These are phyloP conservation scores for Alternaria sp. DNA, from an alignment of 2,329 filamentous ascomycete genomes.

Conservation along the genomic window DNA sequence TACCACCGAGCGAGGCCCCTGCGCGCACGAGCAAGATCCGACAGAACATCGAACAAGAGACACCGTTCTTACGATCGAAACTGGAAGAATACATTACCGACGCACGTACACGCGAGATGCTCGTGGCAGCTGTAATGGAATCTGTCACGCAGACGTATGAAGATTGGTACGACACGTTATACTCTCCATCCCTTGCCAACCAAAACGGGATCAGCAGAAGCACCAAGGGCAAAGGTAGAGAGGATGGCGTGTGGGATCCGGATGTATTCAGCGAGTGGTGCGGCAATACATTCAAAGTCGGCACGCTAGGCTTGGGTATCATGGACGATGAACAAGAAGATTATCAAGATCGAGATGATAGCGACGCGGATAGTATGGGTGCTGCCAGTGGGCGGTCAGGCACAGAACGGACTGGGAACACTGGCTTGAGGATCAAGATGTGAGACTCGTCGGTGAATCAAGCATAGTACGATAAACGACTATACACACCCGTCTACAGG, in stretches of 20 bases:
- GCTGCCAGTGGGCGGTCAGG: conserved; percentile 35
- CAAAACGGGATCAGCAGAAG: conserved; percentile 30
- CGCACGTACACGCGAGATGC: conserved; percentile 69
- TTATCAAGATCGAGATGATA: conserved; percentile 22
- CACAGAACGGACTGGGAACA: conserved; percentile 39
- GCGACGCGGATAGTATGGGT: conserved; percentile 37
- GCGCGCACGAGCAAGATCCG: conserved; percentile 57
- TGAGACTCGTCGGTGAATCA: conserved; percentile 4
- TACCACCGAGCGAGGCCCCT: conserved; percentile 35
- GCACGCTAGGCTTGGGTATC: conserved; percentile 50
- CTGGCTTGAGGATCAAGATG: conserved; percentile 44
- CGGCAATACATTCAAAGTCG: conserved; percentile 66
- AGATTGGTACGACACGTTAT: conserved; percentile 67
- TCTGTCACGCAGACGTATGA: conserved; percentile 70
- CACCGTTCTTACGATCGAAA: conserved; percentile 63
- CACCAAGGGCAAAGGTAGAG: conserved; percentile 59
- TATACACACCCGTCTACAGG: background rate
- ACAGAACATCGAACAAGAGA: conserved; percentile 65
- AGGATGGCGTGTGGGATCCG: conserved; percentile 70
- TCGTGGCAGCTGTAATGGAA: conserved; percentile 71
- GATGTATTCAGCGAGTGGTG: conserved; percentile 71
- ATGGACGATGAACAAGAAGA: conserved; percentile 20
- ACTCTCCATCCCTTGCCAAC: conserved; percentile 34
- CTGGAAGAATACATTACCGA: conserved; percentile 71
- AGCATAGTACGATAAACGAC: background rate